phyloP scores from a whole-genome alignment of 495 filamentous ascomycete species.

The Umbilicaria muhlenbergii region DNA sequence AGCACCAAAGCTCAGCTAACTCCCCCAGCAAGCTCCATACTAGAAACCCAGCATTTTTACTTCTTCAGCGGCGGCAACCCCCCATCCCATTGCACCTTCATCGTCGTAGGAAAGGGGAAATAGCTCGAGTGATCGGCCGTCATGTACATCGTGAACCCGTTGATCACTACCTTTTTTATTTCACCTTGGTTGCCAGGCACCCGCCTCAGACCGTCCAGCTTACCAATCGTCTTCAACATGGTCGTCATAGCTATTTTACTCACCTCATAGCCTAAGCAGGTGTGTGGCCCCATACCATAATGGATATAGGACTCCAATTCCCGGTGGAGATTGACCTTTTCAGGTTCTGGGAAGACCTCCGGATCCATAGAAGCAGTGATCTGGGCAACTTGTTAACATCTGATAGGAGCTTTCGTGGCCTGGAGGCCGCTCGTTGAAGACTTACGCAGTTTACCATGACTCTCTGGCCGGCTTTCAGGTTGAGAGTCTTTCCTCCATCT shows the following conservation, averaged over 20 bases:
- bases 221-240: conserved; percentile 40
- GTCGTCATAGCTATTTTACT: conserved; percentile 43
- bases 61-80: conserved; percentile 14
- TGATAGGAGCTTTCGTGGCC: too few species aligned
- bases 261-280: conserved; percentile 39
- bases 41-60: too few species aligned
- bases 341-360: conserved; percentile 47
- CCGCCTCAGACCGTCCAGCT: conserved; percentile 40
- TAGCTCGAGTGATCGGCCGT: conserved; percentile 52
- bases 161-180: conserved; percentile 46
- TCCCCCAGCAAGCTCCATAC: too few species aligned
- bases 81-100: conserved; percentile 36
- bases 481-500: conserved; percentile 25
- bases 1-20: too few species aligned
- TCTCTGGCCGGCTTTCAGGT: conserved; percentile 29
- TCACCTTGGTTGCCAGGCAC: conserved; percentile 50
- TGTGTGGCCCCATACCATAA: conserved; percentile 43
- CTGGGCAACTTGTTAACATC: conserved; percentile 6
- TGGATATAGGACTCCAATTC: conserved; percentile 48
- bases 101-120: conserved; percentile 54
- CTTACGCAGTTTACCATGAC: conserved; percentile 35
- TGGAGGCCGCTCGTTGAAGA: not conserved
- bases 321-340: conserved; percentile 44
- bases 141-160: conserved; percentile 50
- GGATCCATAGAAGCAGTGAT: conserved; percentile 39